Evolutionary conservation across 2,329 filamentous ascomycete genomes (phyloP).

Genomic region (Pleurostoma richardsiae): DNA sequence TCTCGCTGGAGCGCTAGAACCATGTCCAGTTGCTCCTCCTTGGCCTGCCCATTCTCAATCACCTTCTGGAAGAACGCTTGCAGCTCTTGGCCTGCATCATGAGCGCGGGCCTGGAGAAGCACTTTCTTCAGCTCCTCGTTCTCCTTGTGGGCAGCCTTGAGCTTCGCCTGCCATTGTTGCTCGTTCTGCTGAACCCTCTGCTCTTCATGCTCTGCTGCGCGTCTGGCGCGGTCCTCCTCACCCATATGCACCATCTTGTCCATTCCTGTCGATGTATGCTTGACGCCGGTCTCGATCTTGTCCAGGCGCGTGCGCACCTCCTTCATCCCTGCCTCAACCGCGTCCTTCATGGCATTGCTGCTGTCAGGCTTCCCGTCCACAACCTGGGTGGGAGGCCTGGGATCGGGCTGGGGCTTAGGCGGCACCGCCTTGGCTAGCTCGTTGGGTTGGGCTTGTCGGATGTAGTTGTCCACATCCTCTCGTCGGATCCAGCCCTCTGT

Average conservation of each 20-base stretch:
- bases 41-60: no score
- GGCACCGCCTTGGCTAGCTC: background rate
- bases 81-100: no score
- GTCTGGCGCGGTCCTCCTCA: slow-evolving; percentile 1
- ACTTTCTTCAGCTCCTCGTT: no score
- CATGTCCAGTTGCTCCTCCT: no score
- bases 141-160: background rate
- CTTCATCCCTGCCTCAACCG: background rate
- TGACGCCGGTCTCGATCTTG: background rate
- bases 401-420: background rate
- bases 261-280: background rate
- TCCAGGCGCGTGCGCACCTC: background rate
- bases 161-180: background rate
- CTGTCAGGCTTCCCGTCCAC: background rate
- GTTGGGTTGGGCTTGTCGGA: background rate
- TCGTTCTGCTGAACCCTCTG: background rate
- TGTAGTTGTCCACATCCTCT: background rate
- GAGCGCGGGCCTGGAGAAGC: no score
- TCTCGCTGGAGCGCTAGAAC: no score
- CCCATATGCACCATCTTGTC: background rate
- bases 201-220: background rate
- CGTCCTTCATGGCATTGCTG: background rate
- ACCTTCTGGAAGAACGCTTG: no score
- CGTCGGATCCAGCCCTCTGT: background rate
- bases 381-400: background rate